Evolutionary conservation across 768 basidiomycete species (phyloP).

Genomic region (Mycena leptocephala): DNA sequence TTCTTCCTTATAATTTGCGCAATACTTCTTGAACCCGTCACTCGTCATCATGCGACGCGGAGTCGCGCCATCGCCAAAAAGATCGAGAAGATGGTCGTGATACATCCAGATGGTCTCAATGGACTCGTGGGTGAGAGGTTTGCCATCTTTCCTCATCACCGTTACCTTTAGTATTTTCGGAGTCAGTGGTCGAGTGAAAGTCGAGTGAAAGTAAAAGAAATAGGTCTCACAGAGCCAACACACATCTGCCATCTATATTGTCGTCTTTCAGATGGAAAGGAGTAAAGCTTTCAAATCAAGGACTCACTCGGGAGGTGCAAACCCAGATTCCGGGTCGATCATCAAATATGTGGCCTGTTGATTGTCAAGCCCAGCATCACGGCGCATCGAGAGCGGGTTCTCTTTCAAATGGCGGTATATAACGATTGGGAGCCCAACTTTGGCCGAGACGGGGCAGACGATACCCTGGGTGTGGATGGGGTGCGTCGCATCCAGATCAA

Average conservation of each 20-base stretch:
- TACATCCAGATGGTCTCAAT: conserved; percentile 52
- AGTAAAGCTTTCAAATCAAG: not conserved
- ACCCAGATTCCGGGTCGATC: conserved; percentile 44
- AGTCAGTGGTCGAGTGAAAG: not conserved
- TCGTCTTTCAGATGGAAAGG: not conserved
- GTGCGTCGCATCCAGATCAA: conserved; percentile 36
- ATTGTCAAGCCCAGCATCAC: conserved; percentile 45
- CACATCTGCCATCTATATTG: conserved; percentile 29
- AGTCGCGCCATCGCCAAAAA: conserved; percentile 39
- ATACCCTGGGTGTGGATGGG: conserved; percentile 44
- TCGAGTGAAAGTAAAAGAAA: not conserved
- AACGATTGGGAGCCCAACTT: conserved; percentile 48
- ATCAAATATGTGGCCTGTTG: conserved; percentile 48
- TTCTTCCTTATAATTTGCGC: conserved; percentile 13
- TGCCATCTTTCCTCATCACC: conserved; percentile 32
- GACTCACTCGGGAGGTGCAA: conserved; percentile 42
- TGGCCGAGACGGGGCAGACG: conserved; percentile 42
- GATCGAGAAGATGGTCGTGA: conserved; percentile 47
- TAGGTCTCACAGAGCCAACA: conserved; percentile 24
- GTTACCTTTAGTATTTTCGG: not conserved
- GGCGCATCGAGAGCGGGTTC: conserved; percentile 38
- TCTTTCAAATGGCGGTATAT: conserved; percentile 44
- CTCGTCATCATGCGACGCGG: conserved; percentile 21
- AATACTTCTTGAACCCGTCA: conserved; percentile 14
- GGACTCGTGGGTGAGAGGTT: conserved; percentile 27